Evolutionary conservation across 148 eudicot species (phyloP).

Genomic region (Amaranthus cruentus): DNA sequence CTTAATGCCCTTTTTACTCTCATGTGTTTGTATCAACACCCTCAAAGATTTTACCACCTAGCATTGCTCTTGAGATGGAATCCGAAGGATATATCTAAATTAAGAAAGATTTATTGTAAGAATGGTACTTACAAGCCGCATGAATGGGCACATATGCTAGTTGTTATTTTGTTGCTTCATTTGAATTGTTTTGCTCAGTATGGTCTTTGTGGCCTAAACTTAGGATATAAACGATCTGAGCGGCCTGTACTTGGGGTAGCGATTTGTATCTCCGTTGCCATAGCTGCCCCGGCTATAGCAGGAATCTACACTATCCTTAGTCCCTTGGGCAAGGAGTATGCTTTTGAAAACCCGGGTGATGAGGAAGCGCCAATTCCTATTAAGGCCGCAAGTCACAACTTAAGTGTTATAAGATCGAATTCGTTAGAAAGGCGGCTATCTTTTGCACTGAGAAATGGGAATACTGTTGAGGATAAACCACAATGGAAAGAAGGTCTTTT

Average conservation of each 20-base stretch:
- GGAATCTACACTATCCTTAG: slow-evolving; percentile 73
- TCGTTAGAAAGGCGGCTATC: slow-evolving; percentile 57
- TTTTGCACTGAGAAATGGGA: slow-evolving; percentile 49
- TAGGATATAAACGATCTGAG: slow-evolving; percentile 71
- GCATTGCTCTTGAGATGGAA: slow-evolving; percentile 75
- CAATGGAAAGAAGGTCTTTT: slow-evolving; percentile 75
- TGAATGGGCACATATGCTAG: slow-evolving; percentile 93
- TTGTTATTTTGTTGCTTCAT: slow-evolving; percentile 61
- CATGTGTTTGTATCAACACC: slow-evolving; percentile 91
- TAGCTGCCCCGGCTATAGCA: slow-evolving; percentile 87
- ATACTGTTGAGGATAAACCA: slow-evolving; percentile 43
- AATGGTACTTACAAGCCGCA: slow-evolving; percentile 91
- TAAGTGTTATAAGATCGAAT: slow-evolving; percentile 26
- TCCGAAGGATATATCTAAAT: slow-evolving; percentile 56
- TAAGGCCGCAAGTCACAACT: slow-evolving; percentile 22
- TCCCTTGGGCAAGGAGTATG: slow-evolving; percentile 80
- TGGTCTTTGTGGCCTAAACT: slow-evolving; percentile 72
- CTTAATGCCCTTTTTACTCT: slow-evolving; percentile 91
- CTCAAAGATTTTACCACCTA: slow-evolving; percentile 71
- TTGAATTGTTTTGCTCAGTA: slow-evolving; percentile 88
- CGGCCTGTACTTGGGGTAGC: slow-evolving; percentile 83
- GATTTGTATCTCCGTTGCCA: slow-evolving; percentile 67
- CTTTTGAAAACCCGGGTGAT: slow-evolving; percentile 39
- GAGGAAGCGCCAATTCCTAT: slow-evolving; percentile 60
- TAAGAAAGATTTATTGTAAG: slow-evolving; percentile 79